Evolutionary conservation across 2,329 filamentous ascomycete species (phyloP), one percentile per base, ranked within the genome.

Genomic region (Verticillium zaregamsianum): DNA sequence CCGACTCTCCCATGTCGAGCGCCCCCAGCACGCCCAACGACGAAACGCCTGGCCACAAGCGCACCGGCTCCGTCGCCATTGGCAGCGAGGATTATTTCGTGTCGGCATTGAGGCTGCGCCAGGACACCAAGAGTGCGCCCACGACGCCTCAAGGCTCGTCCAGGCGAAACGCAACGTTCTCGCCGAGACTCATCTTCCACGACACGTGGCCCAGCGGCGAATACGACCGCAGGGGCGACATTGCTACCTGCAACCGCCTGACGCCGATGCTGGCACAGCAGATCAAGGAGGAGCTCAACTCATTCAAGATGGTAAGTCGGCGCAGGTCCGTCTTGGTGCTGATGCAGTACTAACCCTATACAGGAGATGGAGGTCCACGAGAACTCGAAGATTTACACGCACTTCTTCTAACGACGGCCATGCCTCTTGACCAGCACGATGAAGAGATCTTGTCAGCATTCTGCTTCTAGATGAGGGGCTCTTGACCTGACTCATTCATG

Each of bases 301-400:
- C 89, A 69, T 99, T 99, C 84, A 99, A 99, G 77, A 99, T 99
- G 95, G 92, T 95, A 80, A 65, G 88, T 78, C 17, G 39, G 45
- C 14, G 31, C 2, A 31, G 17, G 17, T 28, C 15, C 25, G 9
- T 31, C 23, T 14, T 25, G 2, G 1, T 4, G 2, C 33, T 35
- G 15, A 20, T 9, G 1, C 55, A 65, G 67, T 3, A 49, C 80
- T 85, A 75, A 86, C 69, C 45, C 20, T n/a, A 15, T 60, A 45
- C 65, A 98, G 95, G 95, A 99, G 81, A 99, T 99, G 95, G 95
- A 98, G 82, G 95, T 99, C 71, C 95, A 99, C 76, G 95, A 98
- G 79, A 92, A 90, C 75, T 98, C 95, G 68, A 99, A 98, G 82
- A 93, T 97, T 72, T 97, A 99, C 83, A 99, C 95, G 70, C 95